phyloP scores from a whole-genome alignment of 2,329 filamentous ascomycete genomes.

The Penicillium sp. region DNA sequence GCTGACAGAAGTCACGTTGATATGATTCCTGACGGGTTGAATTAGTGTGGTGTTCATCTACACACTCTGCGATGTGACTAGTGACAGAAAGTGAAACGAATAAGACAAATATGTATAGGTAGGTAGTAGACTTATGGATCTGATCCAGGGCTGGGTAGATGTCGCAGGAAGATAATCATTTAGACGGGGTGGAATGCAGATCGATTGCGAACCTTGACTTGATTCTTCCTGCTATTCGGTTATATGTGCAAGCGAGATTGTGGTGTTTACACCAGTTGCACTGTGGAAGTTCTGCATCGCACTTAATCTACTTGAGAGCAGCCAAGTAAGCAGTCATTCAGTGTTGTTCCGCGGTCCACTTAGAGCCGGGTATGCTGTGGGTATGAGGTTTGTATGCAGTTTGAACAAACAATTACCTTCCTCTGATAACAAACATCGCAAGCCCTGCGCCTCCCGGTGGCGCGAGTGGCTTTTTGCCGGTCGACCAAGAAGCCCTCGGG shows the following conservation, averaged over 20 bases:
- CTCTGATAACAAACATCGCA: conserved; percentile 4
- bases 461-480: too few relatives aligned
- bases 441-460: not conserved
- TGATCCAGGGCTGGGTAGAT: not conserved
- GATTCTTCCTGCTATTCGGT: conserved; percentile 1
- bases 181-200: not conserved
- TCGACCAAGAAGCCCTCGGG: too few relatives aligned
- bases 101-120: too few relatives aligned
- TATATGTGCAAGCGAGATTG: conserved; percentile 13
- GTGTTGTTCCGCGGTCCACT: too few relatives aligned
- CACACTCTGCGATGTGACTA: too few relatives aligned
- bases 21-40: too few relatives aligned
- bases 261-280: conserved; percentile 18
- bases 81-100: too few relatives aligned
- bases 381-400: not conserved
- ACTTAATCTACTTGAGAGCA: conserved; percentile 8
- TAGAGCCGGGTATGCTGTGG: too few relatives aligned
- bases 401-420: not conserved
- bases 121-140: too few relatives aligned
- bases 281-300: conserved; percentile 10
- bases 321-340: not conserved
- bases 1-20: too few relatives aligned
- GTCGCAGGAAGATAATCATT: too few relatives aligned
- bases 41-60: too few relatives aligned
- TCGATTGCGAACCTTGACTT: conserved; percentile 1